phyloP scores from a whole-genome alignment of 2,329 filamentous ascomycete genomes.

The Sarocladium oryzae region DNA sequence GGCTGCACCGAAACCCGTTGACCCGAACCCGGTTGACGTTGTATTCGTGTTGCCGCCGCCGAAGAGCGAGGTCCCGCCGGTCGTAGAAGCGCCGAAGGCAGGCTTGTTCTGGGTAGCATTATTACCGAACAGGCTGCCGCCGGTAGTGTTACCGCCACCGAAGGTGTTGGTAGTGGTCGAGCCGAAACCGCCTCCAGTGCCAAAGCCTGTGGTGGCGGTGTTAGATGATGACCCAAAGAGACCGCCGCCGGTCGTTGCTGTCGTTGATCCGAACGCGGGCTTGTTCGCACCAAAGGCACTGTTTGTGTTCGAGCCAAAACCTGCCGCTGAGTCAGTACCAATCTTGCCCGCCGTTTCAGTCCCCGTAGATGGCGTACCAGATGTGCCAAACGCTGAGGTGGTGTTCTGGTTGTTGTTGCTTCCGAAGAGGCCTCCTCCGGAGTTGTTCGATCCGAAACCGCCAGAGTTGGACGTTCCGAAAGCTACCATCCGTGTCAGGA shows the following conservation, averaged over 20 bases:
- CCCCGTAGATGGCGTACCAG: not conserved
- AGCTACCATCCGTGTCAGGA: slow-evolving; percentile 21
- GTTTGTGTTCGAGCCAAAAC: slow-evolving; percentile 28
- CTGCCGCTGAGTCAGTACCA: slow-evolving; percentile 10
- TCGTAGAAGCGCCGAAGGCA: slow-evolving; percentile 40
- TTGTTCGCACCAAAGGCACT: slow-evolving; percentile 35
- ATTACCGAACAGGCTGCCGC: slow-evolving; percentile 47
- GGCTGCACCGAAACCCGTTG: slow-evolving; percentile 36
- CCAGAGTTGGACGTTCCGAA: slow-evolving; percentile 27
- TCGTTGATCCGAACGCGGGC: slow-evolving; percentile 44
- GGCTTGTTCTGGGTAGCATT: slow-evolving; percentile 37
- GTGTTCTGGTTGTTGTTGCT: slow-evolving; percentile 18
- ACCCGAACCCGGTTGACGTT: slow-evolving; percentile 26
- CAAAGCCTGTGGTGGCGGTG: slow-evolving; percentile 29
- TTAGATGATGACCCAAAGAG: slow-evolving; percentile 38
- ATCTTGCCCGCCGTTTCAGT: slow-evolving; percentile 15
- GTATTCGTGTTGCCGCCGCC: slow-evolving; percentile 27
- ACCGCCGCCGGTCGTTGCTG: slow-evolving; percentile 29
- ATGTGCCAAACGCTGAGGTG: slow-evolving; percentile 24
- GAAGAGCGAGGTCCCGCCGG: slow-evolving; percentile 38
- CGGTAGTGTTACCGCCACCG: slow-evolving; percentile 27
- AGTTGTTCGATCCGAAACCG: slow-evolving; percentile 36
- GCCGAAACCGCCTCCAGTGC: slow-evolving; percentile 34
- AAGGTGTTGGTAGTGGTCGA: slow-evolving; percentile 28
- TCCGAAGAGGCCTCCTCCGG: slow-evolving; percentile 40